Evolutionary conservation across 2,329 filamentous ascomycete genomes (phyloP).

Genomic region (Hymenoscyphus fructigenus): DNA sequence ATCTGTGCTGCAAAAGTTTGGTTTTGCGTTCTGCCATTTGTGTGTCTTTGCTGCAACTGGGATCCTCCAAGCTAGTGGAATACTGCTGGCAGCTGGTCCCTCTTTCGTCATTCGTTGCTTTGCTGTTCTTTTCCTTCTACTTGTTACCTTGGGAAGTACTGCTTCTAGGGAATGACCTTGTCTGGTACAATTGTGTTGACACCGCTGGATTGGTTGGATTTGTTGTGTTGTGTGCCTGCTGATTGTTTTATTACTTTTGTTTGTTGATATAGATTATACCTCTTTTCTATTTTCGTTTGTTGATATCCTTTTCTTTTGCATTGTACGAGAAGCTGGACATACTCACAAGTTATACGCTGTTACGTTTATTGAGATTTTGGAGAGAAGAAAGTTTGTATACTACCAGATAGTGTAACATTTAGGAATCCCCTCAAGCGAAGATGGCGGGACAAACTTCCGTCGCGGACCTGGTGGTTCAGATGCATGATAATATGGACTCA

Average conservation of each 20-base stretch:
- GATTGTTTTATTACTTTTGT: neutral
- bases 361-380: neutral
- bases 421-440: neutral
- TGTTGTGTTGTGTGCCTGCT: neutral
- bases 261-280: neutral
- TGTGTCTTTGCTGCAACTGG: neutral
- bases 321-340: neutral
- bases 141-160: neutral
- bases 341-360: neutral
- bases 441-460: slow-evolving; percentile 17
- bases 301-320: neutral
- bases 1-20: neutral
- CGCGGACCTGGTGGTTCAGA: slow-evolving; percentile 26
- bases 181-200: slow-evolving; percentile 3
- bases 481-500: slow-evolving; percentile 33
- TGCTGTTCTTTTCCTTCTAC: slow-evolving; percentile 1
- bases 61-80: neutral
- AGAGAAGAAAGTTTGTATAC: neutral
- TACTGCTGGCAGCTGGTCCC: slow-evolving; percentile 1
- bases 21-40: neutral
- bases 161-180: slow-evolving; percentile 6
- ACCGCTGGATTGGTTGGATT: neutral
- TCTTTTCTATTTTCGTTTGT: neutral
- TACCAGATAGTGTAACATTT: slow-evolving; percentile 10
- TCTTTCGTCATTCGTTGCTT: slow-evolving; percentile 7